Evolutionary conservation across 73 alveolate species (phyloP).

Genomic region (Urostyla sp.): DNA sequence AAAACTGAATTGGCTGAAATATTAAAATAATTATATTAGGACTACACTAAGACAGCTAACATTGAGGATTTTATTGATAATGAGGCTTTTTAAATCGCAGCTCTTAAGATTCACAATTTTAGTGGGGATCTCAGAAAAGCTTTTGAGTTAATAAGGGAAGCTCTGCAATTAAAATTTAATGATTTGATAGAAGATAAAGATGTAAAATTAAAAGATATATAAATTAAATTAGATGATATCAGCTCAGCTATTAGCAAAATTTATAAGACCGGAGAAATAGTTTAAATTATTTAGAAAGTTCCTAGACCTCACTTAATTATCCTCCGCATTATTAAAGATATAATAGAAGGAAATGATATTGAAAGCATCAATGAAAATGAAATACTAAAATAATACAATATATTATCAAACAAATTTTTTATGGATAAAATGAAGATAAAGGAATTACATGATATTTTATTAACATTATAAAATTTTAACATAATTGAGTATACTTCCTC

Average conservation of each 20-base stretch:
- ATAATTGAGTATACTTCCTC: not conserved
- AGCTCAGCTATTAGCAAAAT: slow-evolving; percentile 7
- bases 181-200: not conserved
- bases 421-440: slow-evolving; percentile 4
- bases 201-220: not conserved
- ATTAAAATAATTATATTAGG: not conserved
- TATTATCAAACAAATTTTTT: not conserved
- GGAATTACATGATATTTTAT: slow-evolving; percentile 14
- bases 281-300: slow-evolving; percentile 29
- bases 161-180: not conserved
- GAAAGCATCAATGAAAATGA: not conserved
- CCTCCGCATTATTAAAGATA: not conserved
- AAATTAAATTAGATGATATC: slow-evolving; percentile 27
- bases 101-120: slow-evolving; percentile 52
- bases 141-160: slow-evolving; percentile 40
- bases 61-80: slow-evolving; percentile 11
- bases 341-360: not conserved
- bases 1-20: not conserved
- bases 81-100: slow-evolving; percentile 50
- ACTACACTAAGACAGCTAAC: no score
- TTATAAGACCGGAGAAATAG: slow-evolving; percentile 28
- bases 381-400: slow-evolving; percentile 3
- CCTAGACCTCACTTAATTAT: slow-evolving; percentile 36
- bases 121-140: slow-evolving; percentile 73
- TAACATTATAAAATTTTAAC: slow-evolving; percentile 10